phyloP scores from a whole-genome alignment of 2,329 filamentous ascomycete species.

The Biscogniauxia mediterranea region DNA sequence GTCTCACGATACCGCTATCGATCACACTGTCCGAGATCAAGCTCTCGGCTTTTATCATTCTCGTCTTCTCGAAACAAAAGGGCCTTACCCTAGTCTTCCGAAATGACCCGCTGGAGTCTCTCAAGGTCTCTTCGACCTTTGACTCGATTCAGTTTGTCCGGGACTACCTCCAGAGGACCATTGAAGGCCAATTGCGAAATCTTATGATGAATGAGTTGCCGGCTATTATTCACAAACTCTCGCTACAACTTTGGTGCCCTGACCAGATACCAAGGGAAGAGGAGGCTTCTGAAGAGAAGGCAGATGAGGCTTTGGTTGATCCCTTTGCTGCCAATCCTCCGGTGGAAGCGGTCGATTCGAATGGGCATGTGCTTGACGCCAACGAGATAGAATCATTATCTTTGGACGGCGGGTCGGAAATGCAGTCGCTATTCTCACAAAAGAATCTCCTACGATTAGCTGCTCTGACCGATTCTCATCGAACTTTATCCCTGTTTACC shows the following conservation, averaged over 20 bases:
- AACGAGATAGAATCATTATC: slow-evolving; percentile 74
- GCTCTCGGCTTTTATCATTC: slow-evolving; percentile 92
- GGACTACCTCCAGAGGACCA: slow-evolving; percentile 93
- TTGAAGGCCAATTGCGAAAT: slow-evolving; percentile 87
- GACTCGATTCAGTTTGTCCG: slow-evolving; percentile 98
- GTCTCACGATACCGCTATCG: slow-evolving; percentile 93
- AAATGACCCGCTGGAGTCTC: slow-evolving; percentile 94
- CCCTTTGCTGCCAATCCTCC: slow-evolving; percentile 79
- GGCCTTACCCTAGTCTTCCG: slow-evolving; percentile 94
- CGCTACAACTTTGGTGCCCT: slow-evolving; percentile 83
- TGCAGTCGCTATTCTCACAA: slow-evolving; percentile 89
- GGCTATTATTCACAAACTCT: slow-evolving; percentile 91
- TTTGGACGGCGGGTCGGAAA: slow-evolving; percentile 75
- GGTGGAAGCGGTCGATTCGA: slow-evolving; percentile 76
- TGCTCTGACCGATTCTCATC: slow-evolving; percentile 81
- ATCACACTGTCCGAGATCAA: slow-evolving; percentile 96
- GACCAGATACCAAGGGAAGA: slow-evolving; percentile 73
- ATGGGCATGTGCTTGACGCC: slow-evolving; percentile 73
- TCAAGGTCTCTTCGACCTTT: slow-evolving; percentile 98
- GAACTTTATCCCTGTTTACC: slow-evolving; percentile 87
- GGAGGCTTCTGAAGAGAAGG: slow-evolving; percentile 49
- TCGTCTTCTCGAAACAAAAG: slow-evolving; percentile 97
- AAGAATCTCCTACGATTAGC: slow-evolving; percentile 87
- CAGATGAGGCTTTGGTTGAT: slow-evolving; percentile 65
- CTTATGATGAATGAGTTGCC: slow-evolving; percentile 98